Evolutionary conservation across 1,284 basidiomycete species (phyloP).

Genomic region (Malassezia furfur): DNA sequence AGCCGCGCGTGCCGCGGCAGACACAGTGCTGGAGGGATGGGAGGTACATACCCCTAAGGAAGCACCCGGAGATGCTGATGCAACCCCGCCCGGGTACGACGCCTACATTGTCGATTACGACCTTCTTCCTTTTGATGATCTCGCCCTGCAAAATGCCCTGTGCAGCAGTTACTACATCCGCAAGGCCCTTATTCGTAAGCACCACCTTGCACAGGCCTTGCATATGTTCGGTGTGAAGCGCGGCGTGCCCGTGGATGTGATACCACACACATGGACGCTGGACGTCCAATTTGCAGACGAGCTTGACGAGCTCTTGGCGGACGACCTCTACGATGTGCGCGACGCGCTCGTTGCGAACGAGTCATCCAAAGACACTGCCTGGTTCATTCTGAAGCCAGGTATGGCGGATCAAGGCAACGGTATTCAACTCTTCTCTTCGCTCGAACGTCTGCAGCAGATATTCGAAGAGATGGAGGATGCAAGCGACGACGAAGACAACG

Average conservation of each 20-base stretch:
- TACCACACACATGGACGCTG: slow-evolving; percentile 75
- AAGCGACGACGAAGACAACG: slow-evolving; percentile 18
- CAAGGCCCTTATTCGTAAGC: slow-evolving; percentile 88
- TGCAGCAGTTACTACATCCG: slow-evolving; percentile 80
- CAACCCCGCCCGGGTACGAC: slow-evolving; percentile 2
- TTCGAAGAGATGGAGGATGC: slow-evolving; percentile 66
- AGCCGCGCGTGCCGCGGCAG: slow-evolving; percentile 25
- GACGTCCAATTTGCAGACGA: slow-evolving; percentile 89
- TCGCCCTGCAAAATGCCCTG: slow-evolving; percentile 16
- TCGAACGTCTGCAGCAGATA: slow-evolving; percentile 64
- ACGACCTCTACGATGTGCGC: slow-evolving; percentile 83
- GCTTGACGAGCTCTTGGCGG: slow-evolving; percentile 81
- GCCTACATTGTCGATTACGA: slow-evolving; percentile 43
- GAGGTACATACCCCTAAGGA: slow-evolving; percentile 7
- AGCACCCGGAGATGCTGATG: background rate
- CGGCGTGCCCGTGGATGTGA: slow-evolving; percentile 13
- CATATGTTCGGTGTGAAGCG: slow-evolving; percentile 46
- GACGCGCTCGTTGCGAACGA: slow-evolving; percentile 52
- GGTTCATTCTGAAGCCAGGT: slow-evolving; percentile 70
- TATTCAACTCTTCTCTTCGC: slow-evolving; percentile 77
- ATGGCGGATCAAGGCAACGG: slow-evolving; percentile 96
- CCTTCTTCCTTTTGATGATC: slow-evolving; percentile 35
- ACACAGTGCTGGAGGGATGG: slow-evolving; percentile 28
- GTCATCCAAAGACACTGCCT: slow-evolving; percentile 50
- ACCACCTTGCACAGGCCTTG: slow-evolving; percentile 73